Evolutionary conservation across 345 rosid species (phyloP).

Genomic region (Punica granatum): DNA sequence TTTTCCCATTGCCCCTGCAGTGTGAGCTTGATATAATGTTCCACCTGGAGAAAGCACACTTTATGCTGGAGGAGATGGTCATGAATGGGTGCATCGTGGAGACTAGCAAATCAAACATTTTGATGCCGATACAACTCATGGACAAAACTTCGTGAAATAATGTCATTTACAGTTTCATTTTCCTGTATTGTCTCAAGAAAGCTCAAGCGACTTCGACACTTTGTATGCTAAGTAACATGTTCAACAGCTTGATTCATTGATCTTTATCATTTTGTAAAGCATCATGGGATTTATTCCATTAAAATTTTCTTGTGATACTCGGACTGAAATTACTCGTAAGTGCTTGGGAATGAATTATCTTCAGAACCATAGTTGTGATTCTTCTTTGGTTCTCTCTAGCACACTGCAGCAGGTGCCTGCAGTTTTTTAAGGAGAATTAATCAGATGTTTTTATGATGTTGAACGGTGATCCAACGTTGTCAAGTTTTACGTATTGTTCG

Average conservation of each 20-base stretch:
- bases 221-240: not conserved
- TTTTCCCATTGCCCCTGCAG: slow-evolving; percentile 21
- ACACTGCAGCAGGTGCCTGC: not conserved
- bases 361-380: not conserved
- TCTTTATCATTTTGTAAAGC: not conserved
- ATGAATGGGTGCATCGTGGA: slow-evolving; percentile 94
- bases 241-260: not conserved
- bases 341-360: not conserved
- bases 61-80: slow-evolving; percentile 97
- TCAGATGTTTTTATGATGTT: not conserved
- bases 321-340: too few relatives aligned
- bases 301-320: not conserved
- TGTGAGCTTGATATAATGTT: slow-evolving; percentile 98
- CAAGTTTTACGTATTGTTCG: too few relatives aligned
- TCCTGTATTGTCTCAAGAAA: not conserved
- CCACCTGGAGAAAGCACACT: slow-evolving; percentile 97
- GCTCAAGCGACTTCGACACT: not conserved
- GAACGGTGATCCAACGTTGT: not conserved
- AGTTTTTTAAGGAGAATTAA: not conserved
- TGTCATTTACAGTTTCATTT: not conserved
- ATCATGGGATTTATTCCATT: not conserved
- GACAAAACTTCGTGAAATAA: slow-evolving; percentile 56
- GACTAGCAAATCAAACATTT: slow-evolving; percentile 85
- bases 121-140: slow-evolving; percentile 76
- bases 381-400: too few relatives aligned